Conservation (phyloP, 2,329 filamentous ascomycete species). For the Trichoderma arundinaceum region DNA sequence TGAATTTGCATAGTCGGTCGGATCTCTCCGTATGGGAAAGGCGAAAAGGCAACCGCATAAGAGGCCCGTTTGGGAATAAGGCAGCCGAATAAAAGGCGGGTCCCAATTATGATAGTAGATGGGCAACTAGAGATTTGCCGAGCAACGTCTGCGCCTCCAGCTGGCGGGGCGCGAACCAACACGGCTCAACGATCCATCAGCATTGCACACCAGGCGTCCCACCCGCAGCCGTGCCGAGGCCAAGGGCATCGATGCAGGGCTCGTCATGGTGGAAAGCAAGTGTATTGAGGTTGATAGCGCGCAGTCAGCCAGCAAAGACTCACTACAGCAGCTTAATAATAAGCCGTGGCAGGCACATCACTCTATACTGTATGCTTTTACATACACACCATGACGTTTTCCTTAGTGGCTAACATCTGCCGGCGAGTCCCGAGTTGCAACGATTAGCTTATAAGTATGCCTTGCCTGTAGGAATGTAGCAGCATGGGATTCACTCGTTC, state of each 20-base stretch:
- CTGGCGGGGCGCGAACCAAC: too few species aligned
- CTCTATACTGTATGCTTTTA: slow-evolving; percentile 77
- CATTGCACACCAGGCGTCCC: slow-evolving; percentile 30
- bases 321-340: slow-evolving; percentile 55
- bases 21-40: too few species aligned
- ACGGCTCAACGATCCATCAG: slow-evolving; percentile 19
- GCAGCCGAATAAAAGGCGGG: too few species aligned
- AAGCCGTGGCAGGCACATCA: slow-evolving; percentile 86
- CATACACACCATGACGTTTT: slow-evolving; percentile 89
- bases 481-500: slow-evolving; percentile 86
- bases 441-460: slow-evolving; percentile 78
- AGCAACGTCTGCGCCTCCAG: too few species aligned
- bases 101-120: too few species aligned
- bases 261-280: slow-evolving; percentile 86
- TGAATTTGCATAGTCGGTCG: too few species aligned
- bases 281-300: slow-evolving; percentile 82
- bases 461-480: slow-evolving; percentile 95
- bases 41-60: too few species aligned
- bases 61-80: too few species aligned
- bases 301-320: slow-evolving; percentile 54
- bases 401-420: slow-evolving; percentile 83
- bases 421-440: slow-evolving; percentile 69
- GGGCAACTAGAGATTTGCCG: too few species aligned
- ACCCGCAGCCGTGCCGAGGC: slow-evolving; percentile 69
- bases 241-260: slow-evolving; percentile 79